Conservation (phyloP, 768 basidiomycete species). For the Phanerochaete carnosa region DNA sequence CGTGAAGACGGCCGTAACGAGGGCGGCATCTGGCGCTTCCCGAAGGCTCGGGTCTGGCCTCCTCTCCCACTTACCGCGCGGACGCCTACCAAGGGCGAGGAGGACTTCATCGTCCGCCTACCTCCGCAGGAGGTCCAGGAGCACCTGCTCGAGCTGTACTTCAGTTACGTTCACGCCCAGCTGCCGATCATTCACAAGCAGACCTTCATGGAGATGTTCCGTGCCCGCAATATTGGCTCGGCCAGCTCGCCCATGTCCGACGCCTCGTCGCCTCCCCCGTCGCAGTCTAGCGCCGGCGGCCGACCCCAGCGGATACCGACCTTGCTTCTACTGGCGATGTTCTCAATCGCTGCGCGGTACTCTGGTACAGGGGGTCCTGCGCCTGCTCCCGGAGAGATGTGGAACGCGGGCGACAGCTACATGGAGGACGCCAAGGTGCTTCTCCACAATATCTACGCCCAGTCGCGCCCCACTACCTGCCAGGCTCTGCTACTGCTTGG, state of each 20-base stretch:
- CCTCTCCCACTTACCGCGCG: slow-evolving; percentile 36
- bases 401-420: slow-evolving; percentile 76
- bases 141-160: slow-evolving; percentile 73
- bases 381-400: slow-evolving; percentile 61
- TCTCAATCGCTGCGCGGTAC: slow-evolving; percentile 77
- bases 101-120: slow-evolving; percentile 40
- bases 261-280: slow-evolving; percentile 20
- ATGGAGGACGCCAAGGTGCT: slow-evolving; percentile 63
- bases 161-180: slow-evolving; percentile 74
- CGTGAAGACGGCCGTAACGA: slow-evolving; percentile 65
- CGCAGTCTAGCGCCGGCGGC: slow-evolving; percentile 34
- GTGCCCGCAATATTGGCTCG: slow-evolving; percentile 3
- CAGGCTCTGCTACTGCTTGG: slow-evolving; percentile 80
- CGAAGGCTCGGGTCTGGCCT: slow-evolving; percentile 89
- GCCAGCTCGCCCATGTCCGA: slow-evolving; percentile 31
- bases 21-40: slow-evolving; percentile 83
- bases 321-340: slow-evolving; percentile 80
- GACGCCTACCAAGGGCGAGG: slow-evolving; percentile 28
- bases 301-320: slow-evolving; percentile 50
- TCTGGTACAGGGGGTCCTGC: slow-evolving; percentile 25
- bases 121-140: slow-evolving; percentile 61
- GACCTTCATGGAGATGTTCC: slow-evolving; percentile 60
- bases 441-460: slow-evolving; percentile 64
- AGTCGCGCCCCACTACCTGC: slow-evolving; percentile 70
- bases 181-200: slow-evolving; percentile 77